Percentiles rank a stretch among this genome's conserved stretches.
Evolutionary conservation across 768 basidiomycete species (phyloP).

Genomic region (Termitomyces sp.): DNA sequence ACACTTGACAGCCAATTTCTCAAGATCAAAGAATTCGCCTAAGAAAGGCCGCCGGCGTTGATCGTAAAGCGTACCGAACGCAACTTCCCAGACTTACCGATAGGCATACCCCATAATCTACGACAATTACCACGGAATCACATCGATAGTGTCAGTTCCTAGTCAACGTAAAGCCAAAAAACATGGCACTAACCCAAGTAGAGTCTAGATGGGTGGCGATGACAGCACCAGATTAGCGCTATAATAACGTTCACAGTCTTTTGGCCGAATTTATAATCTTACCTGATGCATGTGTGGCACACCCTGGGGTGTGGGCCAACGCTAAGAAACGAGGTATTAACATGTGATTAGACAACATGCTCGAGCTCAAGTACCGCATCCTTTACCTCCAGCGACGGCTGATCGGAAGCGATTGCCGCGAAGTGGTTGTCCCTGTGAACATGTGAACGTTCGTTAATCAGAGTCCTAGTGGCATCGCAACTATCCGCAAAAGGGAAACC

Average conservation of each 20-base stretch:
- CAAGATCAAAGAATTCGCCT: constrained; percentile 73
- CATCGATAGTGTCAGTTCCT: constrained; percentile 11
- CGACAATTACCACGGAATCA: constrained; percentile 21
- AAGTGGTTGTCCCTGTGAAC: constrained; percentile 66
- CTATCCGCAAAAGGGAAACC: constrained; percentile 11
- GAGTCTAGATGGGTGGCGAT: constrained; percentile 32
- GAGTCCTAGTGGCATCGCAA: neutral
- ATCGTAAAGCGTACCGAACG: neutral
- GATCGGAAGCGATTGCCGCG: constrained; percentile 63
- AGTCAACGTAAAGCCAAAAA: neutral
- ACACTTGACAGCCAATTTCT: constrained; percentile 52
- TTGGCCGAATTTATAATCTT: constrained; percentile 5
- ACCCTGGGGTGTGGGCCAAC: constrained; percentile 48
- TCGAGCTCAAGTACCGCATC: neutral
- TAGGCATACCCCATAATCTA: constrained; percentile 71
- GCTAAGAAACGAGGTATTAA: constrained; percentile 22
- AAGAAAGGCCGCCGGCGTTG: neutral
- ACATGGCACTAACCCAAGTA: constrained; percentile 43
- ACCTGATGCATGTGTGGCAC: constrained; percentile 51
- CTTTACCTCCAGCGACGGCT: constrained; percentile 56
- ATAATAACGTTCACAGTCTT: neutral
- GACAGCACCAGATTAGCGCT: neutral
- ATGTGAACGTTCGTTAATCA: neutral
- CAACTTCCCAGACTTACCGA: constrained; percentile 34
- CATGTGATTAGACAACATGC: neutral